Percentiles rank a stretch among this genome's conserved stretches.
Evolutionary conservation across 2,329 filamentous ascomycete genomes (phyloP).

Genomic region (Pyrenochaeta sp.): DNA sequence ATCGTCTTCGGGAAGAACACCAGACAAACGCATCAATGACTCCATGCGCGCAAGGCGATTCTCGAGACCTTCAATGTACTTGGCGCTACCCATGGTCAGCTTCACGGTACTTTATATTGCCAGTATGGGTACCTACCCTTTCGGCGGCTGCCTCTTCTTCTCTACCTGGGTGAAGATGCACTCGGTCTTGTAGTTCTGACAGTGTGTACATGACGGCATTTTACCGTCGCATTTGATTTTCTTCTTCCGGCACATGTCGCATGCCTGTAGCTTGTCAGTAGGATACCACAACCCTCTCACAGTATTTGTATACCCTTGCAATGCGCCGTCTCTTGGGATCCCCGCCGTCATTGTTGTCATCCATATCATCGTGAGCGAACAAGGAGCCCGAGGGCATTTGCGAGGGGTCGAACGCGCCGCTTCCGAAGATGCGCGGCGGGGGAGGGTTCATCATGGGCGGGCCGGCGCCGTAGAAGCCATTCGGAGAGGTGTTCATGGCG

Average conservation of each 20-base stretch:
- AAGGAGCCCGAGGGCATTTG: slow-evolving; percentile 47
- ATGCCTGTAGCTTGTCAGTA: slow-evolving; percentile 67
- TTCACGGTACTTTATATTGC: background rate
- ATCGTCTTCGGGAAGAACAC: slow-evolving; percentile 85
- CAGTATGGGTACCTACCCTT: slow-evolving; percentile 69
- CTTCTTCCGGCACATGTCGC: slow-evolving; percentile 94
- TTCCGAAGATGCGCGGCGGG: slow-evolving; percentile 52
- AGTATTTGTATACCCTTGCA: slow-evolving; percentile 73
- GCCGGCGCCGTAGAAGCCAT: slow-evolving; percentile 43
- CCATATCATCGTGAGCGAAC: slow-evolving; percentile 60
- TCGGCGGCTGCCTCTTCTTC: slow-evolving; percentile 97
- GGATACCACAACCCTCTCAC: background rate
- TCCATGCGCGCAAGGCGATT: slow-evolving; percentile 97
- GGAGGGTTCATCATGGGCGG: slow-evolving; percentile 51
- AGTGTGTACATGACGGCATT: slow-evolving; percentile 93
- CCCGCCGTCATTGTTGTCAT: slow-evolving; percentile 64
- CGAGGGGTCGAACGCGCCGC: slow-evolving; percentile 46
- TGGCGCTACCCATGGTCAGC: slow-evolving; percentile 68
- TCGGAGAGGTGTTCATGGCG: slow-evolving; percentile 45
- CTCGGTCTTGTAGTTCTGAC: slow-evolving; percentile 96
- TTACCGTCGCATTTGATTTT: slow-evolving; percentile 99
- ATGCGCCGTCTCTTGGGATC: slow-evolving; percentile 91
- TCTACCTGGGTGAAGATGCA: slow-evolving; percentile 98
- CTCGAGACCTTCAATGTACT: slow-evolving; percentile 97
- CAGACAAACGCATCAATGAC: slow-evolving; percentile 84